A percentile compares a stretch with the other conserved stretches of the same genome.
These are phyloP conservation scores for Hypomyces perniciosus DNA, from an alignment of 2,329 filamentous ascomycete genomes.

Conservation along the genomic window DNA sequence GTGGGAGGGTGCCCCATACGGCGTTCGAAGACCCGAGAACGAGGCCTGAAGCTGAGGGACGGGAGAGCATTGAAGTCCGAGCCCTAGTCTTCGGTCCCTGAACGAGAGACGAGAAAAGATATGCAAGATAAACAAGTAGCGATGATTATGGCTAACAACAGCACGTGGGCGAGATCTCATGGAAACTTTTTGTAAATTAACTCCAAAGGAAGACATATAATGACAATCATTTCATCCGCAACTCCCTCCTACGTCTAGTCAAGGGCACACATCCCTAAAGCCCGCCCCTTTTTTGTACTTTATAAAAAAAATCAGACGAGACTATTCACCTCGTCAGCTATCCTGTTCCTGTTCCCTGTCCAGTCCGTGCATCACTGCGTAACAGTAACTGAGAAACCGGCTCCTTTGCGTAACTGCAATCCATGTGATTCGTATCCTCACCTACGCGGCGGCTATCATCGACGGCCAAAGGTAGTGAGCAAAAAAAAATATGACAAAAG, in stretches of 20 bases:
- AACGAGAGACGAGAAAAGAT: conserved; percentile 4
- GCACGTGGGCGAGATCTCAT: too few species aligned
- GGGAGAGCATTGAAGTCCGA: conserved; percentile 87
- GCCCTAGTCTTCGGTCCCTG: conserved; percentile 71
- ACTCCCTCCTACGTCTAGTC: neutral
- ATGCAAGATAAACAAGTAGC: neutral
- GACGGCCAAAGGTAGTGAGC: neutral
- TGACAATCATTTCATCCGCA: conserved; percentile 3
- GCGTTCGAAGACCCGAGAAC: conserved; percentile 75
- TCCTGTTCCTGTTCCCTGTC: neutral
- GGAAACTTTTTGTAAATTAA: neutral
- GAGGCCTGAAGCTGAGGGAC: conserved; percentile 58
- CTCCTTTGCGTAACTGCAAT: neutral
- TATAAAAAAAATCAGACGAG: neutral
- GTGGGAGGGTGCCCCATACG: conserved; percentile 61
- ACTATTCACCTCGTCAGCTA: neutral
- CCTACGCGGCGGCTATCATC: too few species aligned
- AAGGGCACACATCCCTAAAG: neutral
- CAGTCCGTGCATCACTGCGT: neutral
- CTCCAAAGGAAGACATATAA: neutral
- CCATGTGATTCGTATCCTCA: neutral
- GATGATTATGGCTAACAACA: neutral
- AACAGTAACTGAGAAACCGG: neutral
- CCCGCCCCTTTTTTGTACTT: neutral
- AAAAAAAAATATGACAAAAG: neutral